A percentile compares a stretch with the other conserved stretches of the same genome.
Evolutionary conservation across 1,139 yeast genomes (phyloP).

Genomic region (Fermentozyma sake): DNA sequence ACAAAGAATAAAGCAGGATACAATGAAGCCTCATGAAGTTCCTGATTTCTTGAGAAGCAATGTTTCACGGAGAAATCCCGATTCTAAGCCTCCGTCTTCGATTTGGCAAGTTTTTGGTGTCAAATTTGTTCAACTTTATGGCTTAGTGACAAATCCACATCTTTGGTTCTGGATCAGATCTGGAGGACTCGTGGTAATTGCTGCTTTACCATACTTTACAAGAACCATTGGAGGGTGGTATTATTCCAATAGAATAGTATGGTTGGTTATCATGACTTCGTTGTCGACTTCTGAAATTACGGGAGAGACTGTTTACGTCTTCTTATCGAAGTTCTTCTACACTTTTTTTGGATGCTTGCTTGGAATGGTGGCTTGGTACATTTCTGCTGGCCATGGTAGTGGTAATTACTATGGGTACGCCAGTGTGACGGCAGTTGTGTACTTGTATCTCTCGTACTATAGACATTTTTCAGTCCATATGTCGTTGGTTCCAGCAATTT

Average conservation of each 20-base stretch:
- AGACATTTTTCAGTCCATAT: slow-evolving; percentile 32
- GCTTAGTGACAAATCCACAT: slow-evolving; percentile 15
- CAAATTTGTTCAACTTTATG: slow-evolving; percentile 13
- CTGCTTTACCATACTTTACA: slow-evolving; percentile 28
- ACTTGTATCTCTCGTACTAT: slow-evolving; percentile 21
- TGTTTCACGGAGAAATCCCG: slow-evolving; percentile 24
- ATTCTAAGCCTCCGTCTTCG: slow-evolving; percentile 24
- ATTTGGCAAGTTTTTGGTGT: slow-evolving; percentile 18
- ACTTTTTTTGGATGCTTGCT: slow-evolving; percentile 29
- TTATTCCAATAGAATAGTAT: slow-evolving; percentile 23
- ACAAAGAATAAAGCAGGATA: slow-evolving; percentile 3
- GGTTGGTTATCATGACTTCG: slow-evolving; percentile 35
- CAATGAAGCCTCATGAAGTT: slow-evolving; percentile 9
- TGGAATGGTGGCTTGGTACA: slow-evolving; percentile 36
- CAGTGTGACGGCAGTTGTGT: slow-evolving; percentile 26
- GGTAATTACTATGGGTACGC: slow-evolving; percentile 33
- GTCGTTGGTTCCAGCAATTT: slow-evolving; percentile 25
- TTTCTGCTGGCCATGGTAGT: slow-evolving; percentile 23
- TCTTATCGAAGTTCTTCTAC: slow-evolving; percentile 22
- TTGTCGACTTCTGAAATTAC: slow-evolving; percentile 30
- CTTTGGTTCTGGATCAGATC: slow-evolving; percentile 32
- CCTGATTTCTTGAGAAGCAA: slow-evolving; percentile 10
- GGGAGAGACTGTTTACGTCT: slow-evolving; percentile 30
- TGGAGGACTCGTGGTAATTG: slow-evolving; percentile 19
- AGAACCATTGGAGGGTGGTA: slow-evolving; percentile 31